Evolutionary conservation across 1,139 yeast species (phyloP).

Genomic region (Debaryomyces psychrophilus): DNA sequence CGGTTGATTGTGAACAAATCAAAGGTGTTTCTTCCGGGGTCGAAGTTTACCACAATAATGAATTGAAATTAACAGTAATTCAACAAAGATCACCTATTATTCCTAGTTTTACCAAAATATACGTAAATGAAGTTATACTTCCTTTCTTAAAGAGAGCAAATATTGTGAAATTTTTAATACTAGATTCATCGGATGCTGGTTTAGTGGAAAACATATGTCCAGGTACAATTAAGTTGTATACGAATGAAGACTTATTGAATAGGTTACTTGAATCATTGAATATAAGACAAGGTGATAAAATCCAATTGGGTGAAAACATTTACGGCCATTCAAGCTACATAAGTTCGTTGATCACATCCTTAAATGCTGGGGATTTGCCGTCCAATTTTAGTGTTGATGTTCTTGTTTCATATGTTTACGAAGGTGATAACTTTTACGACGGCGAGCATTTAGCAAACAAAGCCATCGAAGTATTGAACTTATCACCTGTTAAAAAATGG

Average conservation of each 20-base stretch:
- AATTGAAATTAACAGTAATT: conserved; percentile 53
- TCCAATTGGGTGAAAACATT: conserved; percentile 14
- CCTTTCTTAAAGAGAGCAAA: conserved; percentile 47
- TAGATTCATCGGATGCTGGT: conserved; percentile 78
- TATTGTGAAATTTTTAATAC: conserved; percentile 54
- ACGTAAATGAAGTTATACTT: conserved; percentile 54
- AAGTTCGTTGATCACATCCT: conserved; percentile 11
- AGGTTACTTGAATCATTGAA: conserved; percentile 36
- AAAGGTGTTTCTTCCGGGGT: conserved; percentile 58
- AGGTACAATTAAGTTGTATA: conserved; percentile 33
- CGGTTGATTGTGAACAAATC: conserved; percentile 8
- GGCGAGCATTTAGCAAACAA: conserved; percentile 59
- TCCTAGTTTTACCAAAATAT: conserved; percentile 59
- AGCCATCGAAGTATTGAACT: conserved; percentile 32
- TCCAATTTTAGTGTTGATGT: conserved; percentile 23
- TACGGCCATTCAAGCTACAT: conserved; percentile 18
- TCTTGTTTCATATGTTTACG: conserved; percentile 66
- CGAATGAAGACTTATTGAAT: conserved; percentile 38
- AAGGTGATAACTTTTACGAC: conserved; percentile 85
- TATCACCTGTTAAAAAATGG: conserved; percentile 34
- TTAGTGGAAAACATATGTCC: conserved; percentile 31
- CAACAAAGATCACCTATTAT: conserved; percentile 87
- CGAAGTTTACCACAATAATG: conserved; percentile 55
- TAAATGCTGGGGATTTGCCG: conserved; percentile 4
- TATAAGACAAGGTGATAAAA: conserved; percentile 17